These are phyloP conservation scores for Exophiala sideris DNA, from an alignment of 2,329 filamentous ascomycete genomes.

Conservation along the genomic window DNA sequence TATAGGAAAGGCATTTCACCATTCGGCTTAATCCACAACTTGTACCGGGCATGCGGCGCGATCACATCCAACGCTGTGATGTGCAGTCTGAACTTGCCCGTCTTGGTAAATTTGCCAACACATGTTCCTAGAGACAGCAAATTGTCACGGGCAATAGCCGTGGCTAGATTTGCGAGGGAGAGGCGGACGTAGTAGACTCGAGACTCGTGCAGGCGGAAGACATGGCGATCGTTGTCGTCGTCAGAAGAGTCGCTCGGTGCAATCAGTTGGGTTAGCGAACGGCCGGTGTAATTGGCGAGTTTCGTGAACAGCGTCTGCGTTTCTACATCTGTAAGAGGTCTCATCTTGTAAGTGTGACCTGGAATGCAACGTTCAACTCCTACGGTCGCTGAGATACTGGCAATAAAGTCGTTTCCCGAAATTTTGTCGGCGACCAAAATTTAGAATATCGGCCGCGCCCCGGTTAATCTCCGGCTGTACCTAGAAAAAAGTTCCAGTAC, in stretches of 20 bases:
- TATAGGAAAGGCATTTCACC: constrained; percentile 98
- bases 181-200: constrained; percentile 91
- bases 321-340: constrained; percentile 68
- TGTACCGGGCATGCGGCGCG: constrained; percentile 86
- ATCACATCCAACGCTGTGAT: constrained; percentile 89
- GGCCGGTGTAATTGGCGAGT: constrained; percentile 88
- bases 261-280: constrained; percentile 80
- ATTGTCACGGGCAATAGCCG: constrained; percentile 74
- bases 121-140: constrained; percentile 87
- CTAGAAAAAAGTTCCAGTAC: not conserved
- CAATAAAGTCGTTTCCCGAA: not conserved
- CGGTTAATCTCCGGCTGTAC: not conserved
- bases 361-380: not conserved
- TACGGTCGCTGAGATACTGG: too few species aligned
- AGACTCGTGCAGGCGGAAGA: constrained; percentile 78
- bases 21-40: constrained; percentile 95
- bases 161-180: constrained; percentile 86
- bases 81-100: constrained; percentile 90
- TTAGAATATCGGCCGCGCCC: too few species aligned
- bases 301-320: constrained; percentile 78
- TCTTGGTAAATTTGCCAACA: constrained; percentile 93
- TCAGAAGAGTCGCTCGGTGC: constrained; percentile 65
- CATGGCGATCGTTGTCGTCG: constrained; percentile 69
- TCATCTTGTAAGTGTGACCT: constrained; percentile 55
- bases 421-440: not conserved